phyloP scores from a whole-genome alignment of 2,329 filamentous ascomycete genomes.

The Stachybotrys echinatus region DNA sequence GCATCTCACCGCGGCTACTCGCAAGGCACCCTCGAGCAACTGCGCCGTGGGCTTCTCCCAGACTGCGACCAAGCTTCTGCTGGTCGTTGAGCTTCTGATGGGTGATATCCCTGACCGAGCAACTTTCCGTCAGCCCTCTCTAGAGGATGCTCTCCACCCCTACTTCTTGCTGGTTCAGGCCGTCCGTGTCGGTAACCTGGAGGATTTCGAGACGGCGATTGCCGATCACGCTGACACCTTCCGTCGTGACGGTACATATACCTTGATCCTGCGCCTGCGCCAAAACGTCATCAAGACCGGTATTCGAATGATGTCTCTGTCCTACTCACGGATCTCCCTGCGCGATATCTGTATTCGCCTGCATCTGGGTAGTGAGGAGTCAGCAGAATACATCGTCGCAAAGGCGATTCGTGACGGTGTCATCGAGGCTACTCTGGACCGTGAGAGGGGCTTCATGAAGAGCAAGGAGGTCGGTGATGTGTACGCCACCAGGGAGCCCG shows the following conservation, averaged over 20 bases:
- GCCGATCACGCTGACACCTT: constrained; percentile 77
- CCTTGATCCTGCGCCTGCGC: constrained; percentile 84
- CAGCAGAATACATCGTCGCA: constrained; percentile 96
- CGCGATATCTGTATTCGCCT: constrained; percentile 96
- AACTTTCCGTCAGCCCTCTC: constrained; percentile 81
- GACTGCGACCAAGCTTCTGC: constrained; percentile 90
- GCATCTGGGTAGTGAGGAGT: constrained; percentile 91
- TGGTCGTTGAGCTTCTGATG: constrained; percentile 96
- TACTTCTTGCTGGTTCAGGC: constrained; percentile 94
- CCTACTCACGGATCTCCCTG: constrained; percentile 94
- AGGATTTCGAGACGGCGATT: constrained; percentile 86
- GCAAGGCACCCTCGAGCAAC: constrained; percentile 86
- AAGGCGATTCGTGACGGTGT: constrained; percentile 98
- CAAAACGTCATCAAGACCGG: constrained; percentile 99
- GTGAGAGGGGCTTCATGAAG: constrained; percentile 96
- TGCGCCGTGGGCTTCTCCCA: constrained; percentile 94
- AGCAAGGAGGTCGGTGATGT: constrained; percentile 95
- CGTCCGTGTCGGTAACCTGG: constrained; percentile 91
- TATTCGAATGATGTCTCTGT: constrained; percentile 97
- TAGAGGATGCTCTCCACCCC: constrained; percentile 83
- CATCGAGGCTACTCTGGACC: constrained; percentile 90
- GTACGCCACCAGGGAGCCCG: constrained; percentile 91
- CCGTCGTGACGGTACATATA: constrained; percentile 91
- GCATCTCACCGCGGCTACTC: constrained; percentile 85
- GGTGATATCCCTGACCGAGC: constrained; percentile 95